Percentiles rank a stretch among this genome's conserved stretches.
Conservation (phyloP, 495 filamentous ascomycete genomes). For the Polyplosphaeria fusca region DNA sequence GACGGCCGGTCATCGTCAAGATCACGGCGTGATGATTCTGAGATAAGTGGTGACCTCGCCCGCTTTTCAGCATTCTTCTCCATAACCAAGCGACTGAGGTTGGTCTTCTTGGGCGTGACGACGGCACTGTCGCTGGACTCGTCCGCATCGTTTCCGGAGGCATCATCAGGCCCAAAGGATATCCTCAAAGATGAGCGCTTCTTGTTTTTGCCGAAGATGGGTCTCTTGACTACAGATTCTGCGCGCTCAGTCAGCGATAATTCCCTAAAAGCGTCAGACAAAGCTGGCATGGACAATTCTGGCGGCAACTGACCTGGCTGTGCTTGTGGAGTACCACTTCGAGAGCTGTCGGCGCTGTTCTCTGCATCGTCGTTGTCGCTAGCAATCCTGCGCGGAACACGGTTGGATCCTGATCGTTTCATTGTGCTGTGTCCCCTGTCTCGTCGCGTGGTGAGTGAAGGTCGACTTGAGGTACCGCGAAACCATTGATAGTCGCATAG, state of each 20-base stretch:
- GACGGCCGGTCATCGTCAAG: constrained; percentile 69
- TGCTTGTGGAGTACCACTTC: constrained; percentile 5
- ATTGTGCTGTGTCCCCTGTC: constrained; percentile 41
- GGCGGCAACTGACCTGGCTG: constrained; percentile 17
- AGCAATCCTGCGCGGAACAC: constrained; percentile 72
- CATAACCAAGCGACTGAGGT: constrained; percentile 64
- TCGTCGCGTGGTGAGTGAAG: no score
- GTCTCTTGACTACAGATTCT: constrained; percentile 33
- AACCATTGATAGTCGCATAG: not conserved
- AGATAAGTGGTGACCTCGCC: constrained; percentile 44
- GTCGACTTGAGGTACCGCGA: not conserved
- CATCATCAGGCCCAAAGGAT: constrained; percentile 69
- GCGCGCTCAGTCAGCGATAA: constrained; percentile 23
- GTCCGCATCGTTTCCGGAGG: constrained; percentile 49
- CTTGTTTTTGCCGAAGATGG: constrained; percentile 25
- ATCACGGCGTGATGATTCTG: constrained; percentile 51
- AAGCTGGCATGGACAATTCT: constrained; percentile 1
- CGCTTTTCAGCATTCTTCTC: constrained; percentile 68
- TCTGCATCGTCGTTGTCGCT: constrained; percentile 62
- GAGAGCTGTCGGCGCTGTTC: constrained; percentile 5
- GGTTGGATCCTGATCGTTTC: constrained; percentile 64
- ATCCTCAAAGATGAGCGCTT: constrained; percentile 55
- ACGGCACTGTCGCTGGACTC: constrained; percentile 56
- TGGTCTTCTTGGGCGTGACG: constrained; percentile 66
- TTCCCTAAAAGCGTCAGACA: constrained; percentile 29